Evolutionary conservation across 208 protist species (phyloP), one percentile per base, ranked within the genome.

Genomic region (Leishmania turanica): DNA sequence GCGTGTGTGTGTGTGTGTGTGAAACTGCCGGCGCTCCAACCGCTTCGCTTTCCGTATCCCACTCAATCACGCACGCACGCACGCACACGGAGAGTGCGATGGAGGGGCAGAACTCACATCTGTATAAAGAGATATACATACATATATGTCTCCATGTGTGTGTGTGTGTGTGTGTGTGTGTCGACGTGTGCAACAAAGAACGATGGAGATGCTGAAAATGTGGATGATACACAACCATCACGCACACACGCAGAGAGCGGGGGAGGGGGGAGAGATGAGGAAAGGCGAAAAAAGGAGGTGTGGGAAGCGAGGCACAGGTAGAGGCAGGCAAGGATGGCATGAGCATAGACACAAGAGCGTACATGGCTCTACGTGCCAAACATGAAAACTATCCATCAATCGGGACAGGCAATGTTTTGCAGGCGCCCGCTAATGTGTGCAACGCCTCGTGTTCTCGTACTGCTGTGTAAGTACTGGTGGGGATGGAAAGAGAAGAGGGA

Each of bases 161-260:
- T 71, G 75, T 79, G 62, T 71, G 37, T 79, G 62, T 79, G 75
- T 79, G 75, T 70, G 42, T 47, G 65, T 79, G n/a, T 27, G 34
- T 31, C 15, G 37, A 7, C 54, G 42, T 7, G 60, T 27, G n/a
- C 24, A 34, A 65, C 27, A 8, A 27, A 65, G 1, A 5, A 65
- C 21, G 27, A 34, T 65, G 60, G 27, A 27, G 60, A 31, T 34
- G 60, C 17, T 13, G 27, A 15, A 15, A 65, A 15, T 11, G 60
- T 37, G 3, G 13, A 34, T 54, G 51, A 19, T 19, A 6, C 51
- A 54, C 51, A 54, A 19, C 51, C 51, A 54, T 54, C 49, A 42
- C 49, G 13, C 31, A 62, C 21, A 31, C 27, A 40, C 31, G 62
- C 27, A 66, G 62, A 66, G 60, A 40, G 31, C 45, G 2, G 27